Evolutionary conservation across 768 basidiomycete genomes (phyloP), one percentile per base, ranked within the genome.

Genomic region (Xerocomellus chrysenteron): DNA sequence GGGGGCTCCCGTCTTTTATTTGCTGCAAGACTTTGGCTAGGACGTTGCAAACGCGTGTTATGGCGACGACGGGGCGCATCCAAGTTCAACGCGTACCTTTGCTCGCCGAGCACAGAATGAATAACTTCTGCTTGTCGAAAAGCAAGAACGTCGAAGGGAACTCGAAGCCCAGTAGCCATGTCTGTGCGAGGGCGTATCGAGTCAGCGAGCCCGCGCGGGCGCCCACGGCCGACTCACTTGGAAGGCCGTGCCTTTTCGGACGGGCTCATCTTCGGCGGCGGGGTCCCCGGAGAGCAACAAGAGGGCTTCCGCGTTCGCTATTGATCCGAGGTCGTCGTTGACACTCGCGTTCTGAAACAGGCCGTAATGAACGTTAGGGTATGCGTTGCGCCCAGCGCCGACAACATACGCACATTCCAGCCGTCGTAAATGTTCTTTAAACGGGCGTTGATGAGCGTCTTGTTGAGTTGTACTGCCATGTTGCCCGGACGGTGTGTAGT

Each of bases 151-250:
- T 98, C 0, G 94, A 93, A 3, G 96, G 97, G 68, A 98, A 98
- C 73, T 99, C 96, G 72, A 94, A 98, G 14, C 95, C 96, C 39
- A 98, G 82, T 17, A 99, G 79, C 92, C 94, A 97, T 68, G 94
- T 95, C 96, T 97, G 61, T 26, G 54, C 39, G 47, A 28, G 50
- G 43, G 47, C 13, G 46, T 3, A 37, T 48, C 47, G 50, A 49
- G 52, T 63, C 50, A 54, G 28, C 50, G 21, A 46, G 40, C 2
- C 26, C 17, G 24, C 40, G 1, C 35, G 7, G 17, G 19, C 26
- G n/a, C 16, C n/a, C 13, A 30, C 8, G 14, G 8, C 14, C 1
- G 30, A 52, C 83, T 57, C 59, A 93, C 96, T 78, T 98, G 96
- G 57, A 98, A 82, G 40, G 92, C 93, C 26, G 90, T 90, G 12